A percentile compares a stretch with the other conserved stretches of the same genome.
Evolutionary conservation across 192 early-diverging fungal genomes (phyloP).

Genomic region (Backusella sp.): DNA sequence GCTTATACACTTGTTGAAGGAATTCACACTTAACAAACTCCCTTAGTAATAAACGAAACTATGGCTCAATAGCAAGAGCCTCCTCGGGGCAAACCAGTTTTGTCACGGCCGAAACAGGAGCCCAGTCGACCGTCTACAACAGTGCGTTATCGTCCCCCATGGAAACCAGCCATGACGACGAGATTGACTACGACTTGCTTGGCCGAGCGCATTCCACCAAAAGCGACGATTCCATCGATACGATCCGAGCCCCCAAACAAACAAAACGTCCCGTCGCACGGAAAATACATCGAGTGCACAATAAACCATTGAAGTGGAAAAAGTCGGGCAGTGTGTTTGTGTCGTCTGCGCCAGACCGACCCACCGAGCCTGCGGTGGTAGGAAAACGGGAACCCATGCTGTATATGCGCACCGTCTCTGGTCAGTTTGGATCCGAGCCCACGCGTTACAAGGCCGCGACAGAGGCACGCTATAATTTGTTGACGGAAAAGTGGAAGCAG

Average conservation of each 20-base stretch:
- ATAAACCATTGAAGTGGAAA: conserved; percentile 18
- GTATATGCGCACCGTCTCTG: not conserved
- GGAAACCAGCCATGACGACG: not conserved
- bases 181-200: not conserved
- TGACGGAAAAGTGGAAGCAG: conserved; percentile 17
- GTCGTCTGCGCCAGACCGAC: not conserved
- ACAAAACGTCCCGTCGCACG: not conserved
- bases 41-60: not conserved
- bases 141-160: not conserved
- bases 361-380: too few species aligned
- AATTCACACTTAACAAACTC: not conserved
- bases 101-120: not conserved
- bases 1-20: too few species aligned
- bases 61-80: not conserved
- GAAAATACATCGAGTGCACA: not conserved
- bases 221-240: not conserved
- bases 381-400: conserved; percentile 11
- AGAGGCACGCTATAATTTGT: not conserved
- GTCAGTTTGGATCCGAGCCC: not conserved
- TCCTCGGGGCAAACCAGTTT: not conserved
- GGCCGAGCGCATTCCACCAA: too few species aligned
- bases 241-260: not conserved
- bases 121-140: not conserved
- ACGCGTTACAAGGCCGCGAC: conserved; percentile 7
- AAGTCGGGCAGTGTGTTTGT: conserved; percentile 18